Percentiles rank a stretch among this genome's conserved stretches.
Evolutionary conservation across 1,284 basidiomycete species (phyloP).

Genomic region (Pseudozyma sp.): DNA sequence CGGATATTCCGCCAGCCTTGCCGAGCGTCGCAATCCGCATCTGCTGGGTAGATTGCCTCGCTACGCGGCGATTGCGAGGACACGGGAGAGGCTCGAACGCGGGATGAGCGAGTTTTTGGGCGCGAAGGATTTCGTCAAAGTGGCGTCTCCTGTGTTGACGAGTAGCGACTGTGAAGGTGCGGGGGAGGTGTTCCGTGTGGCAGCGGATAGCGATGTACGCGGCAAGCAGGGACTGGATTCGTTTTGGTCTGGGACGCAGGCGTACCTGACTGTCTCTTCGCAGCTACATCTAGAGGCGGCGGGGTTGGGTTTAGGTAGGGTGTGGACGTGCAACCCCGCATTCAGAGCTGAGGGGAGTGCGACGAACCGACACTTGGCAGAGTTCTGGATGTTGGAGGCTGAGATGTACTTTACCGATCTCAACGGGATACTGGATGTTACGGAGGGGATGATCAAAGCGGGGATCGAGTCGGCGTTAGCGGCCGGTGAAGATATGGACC

Average conservation of each 20-base stretch:
- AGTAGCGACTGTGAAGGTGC: slow-evolving; percentile 96
- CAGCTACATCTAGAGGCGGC: slow-evolving; percentile 95
- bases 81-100: slow-evolving; percentile 41
- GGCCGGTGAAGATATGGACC: slow-evolving; percentile 42
- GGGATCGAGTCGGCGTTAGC: slow-evolving; percentile 27
- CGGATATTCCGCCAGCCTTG: slow-evolving; percentile 23
- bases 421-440: slow-evolving; percentile 36
- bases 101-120: slow-evolving; percentile 35
- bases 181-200: slow-evolving; percentile 87
- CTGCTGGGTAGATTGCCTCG: slow-evolving; percentile 41
- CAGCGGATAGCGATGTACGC: slow-evolving; percentile 68
- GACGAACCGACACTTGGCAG: slow-evolving; percentile 91
- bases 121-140: slow-evolving; percentile 78
- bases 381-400: slow-evolving; percentile 99
- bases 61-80: slow-evolving; percentile 44
- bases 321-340: slow-evolving; percentile 89
- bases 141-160: slow-evolving; percentile 88
- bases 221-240: slow-evolving; percentile 6
- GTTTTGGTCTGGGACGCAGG: slow-evolving; percentile 70
- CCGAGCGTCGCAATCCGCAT: slow-evolving; percentile 55
- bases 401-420: slow-evolving; percentile 69
- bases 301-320: slow-evolving; percentile 77
- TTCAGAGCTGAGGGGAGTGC: slow-evolving; percentile 92
- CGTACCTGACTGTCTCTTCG: slow-evolving; percentile 92
- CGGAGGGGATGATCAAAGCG: slow-evolving; percentile 48